phyloP scores from a whole-genome alignment of 441 rosid genomes.

The Aquilaria agallochum region DNA sequence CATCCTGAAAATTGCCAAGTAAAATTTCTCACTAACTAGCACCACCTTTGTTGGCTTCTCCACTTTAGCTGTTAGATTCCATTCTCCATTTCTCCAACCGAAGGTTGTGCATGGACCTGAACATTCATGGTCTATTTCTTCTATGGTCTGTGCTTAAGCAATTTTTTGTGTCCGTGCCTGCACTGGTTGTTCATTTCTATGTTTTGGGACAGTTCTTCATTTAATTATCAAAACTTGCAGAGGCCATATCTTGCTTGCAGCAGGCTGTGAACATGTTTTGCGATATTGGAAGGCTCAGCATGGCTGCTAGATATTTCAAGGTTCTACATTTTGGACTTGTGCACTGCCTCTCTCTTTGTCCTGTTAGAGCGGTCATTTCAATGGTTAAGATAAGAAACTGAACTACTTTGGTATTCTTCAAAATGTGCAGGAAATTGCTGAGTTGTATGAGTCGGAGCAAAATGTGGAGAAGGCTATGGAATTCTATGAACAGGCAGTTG shows the following conservation, averaged over 20 bases:
- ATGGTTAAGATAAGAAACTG: too few relatives aligned
- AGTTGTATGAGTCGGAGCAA: constrained; percentile 71
- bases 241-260: constrained; percentile 83
- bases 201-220: constrained; percentile 3
- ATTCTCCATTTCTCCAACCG: too few relatives aligned
- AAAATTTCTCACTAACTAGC: not conserved
- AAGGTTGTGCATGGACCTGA: too few relatives aligned
- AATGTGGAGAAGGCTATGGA: constrained; percentile 70
- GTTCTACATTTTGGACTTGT: constrained; percentile 21
- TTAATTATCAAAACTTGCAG: constrained; percentile 35
- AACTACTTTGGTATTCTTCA: too few relatives aligned
- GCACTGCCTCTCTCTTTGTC: too few relatives aligned
- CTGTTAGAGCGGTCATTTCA: too few relatives aligned
- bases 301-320: constrained; percentile 99
- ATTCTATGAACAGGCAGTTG: constrained; percentile 89
- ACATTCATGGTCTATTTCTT: too few relatives aligned
- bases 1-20: not conserved
- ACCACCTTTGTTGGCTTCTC: not conserved
- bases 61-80: not conserved
- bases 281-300: constrained; percentile 93
- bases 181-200: constrained; percentile 2
- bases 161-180: not conserved
- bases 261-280: constrained; percentile 79
- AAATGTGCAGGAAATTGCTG: constrained; percentile 81
- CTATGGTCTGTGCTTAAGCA: not conserved